These are phyloP conservation scores for Nakataea oryzae DNA, from an alignment of 2,329 filamentous ascomycete genomes.

Conservation along the genomic window DNA sequence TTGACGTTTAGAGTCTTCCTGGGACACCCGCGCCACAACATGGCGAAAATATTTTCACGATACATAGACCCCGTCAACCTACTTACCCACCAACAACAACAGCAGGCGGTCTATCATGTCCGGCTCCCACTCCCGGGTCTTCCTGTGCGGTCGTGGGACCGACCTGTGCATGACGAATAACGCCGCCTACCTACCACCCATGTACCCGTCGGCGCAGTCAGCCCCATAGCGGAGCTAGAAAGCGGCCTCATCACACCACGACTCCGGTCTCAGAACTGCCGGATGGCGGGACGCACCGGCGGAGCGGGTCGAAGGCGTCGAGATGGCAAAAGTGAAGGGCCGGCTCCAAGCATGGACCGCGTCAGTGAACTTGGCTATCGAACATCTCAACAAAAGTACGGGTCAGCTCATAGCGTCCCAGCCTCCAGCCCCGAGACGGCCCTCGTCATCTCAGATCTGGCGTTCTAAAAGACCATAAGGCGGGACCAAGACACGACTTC, in stretches of 20 bases:
- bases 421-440: too few species aligned
- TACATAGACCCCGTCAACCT: too few species aligned
- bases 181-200: neutral
- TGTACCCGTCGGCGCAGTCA: neutral
- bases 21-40: too few species aligned
- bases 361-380: neutral
- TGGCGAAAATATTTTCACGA: too few species aligned
- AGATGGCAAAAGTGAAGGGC: too few species aligned
- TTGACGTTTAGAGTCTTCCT: too few species aligned
- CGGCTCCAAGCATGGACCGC: neutral
- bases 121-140: neutral
- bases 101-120: neutral
- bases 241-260: neutral
- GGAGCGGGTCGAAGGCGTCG: too few species aligned
- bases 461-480: too few species aligned
- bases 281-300: neutral
- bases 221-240: neutral
- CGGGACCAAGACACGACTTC: too few species aligned
- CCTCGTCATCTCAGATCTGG: too few species aligned
- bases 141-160: neutral
- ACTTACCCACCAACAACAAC: neutral
- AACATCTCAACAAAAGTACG: too few species aligned
- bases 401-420: too few species aligned
- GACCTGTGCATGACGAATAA: neutral
- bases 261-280: neutral